These are phyloP conservation scores for Poa pratensis DNA, from an alignment of 176 grass and related monocot genomes.

Conservation along the genomic window DNA sequence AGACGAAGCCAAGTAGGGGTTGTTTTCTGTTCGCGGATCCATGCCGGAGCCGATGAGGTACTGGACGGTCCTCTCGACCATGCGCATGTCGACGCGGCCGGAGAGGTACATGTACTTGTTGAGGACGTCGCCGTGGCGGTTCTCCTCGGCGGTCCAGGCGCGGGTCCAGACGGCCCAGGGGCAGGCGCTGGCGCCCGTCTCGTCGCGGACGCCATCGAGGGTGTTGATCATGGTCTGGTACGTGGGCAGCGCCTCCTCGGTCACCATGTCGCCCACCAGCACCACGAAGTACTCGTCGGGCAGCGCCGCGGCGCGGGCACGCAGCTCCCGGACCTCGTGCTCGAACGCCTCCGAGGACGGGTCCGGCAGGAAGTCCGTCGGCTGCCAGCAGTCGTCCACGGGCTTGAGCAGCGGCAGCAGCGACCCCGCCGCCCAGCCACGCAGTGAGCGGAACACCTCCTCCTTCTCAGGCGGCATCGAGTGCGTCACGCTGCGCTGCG, in stretches of 20 bases:
- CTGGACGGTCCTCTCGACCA: slow-evolving; percentile 91
- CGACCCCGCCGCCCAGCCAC: slow-evolving; percentile 62
- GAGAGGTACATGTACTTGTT: slow-evolving; percentile 90
- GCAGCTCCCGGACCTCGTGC: slow-evolving; percentile 61
- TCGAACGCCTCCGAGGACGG: slow-evolving; percentile 67
- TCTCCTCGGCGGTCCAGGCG: slow-evolving; percentile 91
- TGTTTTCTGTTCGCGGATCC: slow-evolving; percentile 92
- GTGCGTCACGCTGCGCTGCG: slow-evolving; percentile 55
- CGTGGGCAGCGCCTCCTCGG: slow-evolving; percentile 94
- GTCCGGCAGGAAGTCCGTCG: slow-evolving; percentile 82
- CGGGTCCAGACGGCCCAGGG: slow-evolving; percentile 96
- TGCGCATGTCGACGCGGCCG: slow-evolving; percentile 87
- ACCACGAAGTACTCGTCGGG: slow-evolving; percentile 84
- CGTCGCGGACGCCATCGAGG: slow-evolving; percentile 84
- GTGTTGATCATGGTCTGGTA: slow-evolving; percentile 99
- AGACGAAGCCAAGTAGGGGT: slow-evolving; percentile 93
- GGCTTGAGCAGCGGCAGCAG: slow-evolving; percentile 89
- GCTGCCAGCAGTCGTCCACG: slow-evolving; percentile 84
- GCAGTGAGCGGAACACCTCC: slow-evolving; percentile 81
- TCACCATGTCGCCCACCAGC: slow-evolving; percentile 91
- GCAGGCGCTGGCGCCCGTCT: slow-evolving; percentile 84
- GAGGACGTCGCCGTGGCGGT: slow-evolving; percentile 87
- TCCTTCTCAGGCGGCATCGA: slow-evolving; percentile 93
- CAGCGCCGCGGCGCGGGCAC: slow-evolving; percentile 59
- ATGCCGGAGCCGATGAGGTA: slow-evolving; percentile 95